These are phyloP conservation scores for Amaranthus palmeri DNA, from an alignment of 148 eudicot genomes.

Conservation along the genomic window DNA sequence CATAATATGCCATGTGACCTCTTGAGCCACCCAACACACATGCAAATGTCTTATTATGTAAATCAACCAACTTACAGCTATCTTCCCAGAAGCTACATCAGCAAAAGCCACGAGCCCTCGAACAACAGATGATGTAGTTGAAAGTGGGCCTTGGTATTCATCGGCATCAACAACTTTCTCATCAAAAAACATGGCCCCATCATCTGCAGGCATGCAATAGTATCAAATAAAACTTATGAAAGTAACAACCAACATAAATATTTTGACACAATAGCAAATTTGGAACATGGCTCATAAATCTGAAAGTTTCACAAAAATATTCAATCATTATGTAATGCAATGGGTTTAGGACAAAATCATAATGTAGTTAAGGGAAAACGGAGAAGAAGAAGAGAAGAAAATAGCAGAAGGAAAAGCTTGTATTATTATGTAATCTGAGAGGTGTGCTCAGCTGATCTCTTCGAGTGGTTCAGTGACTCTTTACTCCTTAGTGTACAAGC, in stretches of 20 bases:
- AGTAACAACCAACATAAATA: neutral
- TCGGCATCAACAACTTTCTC: conserved; percentile 68
- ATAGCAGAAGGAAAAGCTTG: too few species aligned
- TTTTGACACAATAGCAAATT: neutral
- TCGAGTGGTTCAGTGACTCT: too few species aligned
- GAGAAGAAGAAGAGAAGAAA: too few species aligned
- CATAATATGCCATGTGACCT: neutral
- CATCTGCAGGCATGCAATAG: conserved; percentile 45
- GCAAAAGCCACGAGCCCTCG: conserved; percentile 81
- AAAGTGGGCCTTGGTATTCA: conserved; percentile 70
- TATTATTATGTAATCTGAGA: too few species aligned
- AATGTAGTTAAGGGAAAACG: too few species aligned
- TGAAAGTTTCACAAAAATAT: too few species aligned
- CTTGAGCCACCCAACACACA: neutral
- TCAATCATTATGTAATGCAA: too few species aligned
- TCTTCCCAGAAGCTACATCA: conserved; percentile 53
- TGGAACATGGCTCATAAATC: neutral
- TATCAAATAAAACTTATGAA: neutral
- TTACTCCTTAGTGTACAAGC: too few species aligned
- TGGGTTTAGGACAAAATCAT: too few species aligned
- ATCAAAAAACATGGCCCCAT: conserved; percentile 85
- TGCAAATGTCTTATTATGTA: neutral
- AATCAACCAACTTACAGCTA: conserved; percentile 54
- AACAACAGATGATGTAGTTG: conserved; percentile 72
- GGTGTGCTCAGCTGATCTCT: too few species aligned